Conservation (phyloP, 345 rosid genomes). For the Brassica carinata region DNA sequence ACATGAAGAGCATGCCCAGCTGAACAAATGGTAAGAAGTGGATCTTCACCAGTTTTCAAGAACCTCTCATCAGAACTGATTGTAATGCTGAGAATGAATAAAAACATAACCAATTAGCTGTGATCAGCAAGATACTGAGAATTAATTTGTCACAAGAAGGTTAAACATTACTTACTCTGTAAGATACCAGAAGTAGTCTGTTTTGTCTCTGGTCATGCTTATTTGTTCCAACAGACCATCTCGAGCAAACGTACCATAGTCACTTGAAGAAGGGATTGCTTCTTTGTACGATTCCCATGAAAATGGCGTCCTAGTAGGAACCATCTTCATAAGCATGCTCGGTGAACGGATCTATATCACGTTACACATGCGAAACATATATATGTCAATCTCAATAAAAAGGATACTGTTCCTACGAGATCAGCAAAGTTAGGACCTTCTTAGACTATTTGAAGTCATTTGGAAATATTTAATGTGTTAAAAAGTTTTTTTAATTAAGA, state of each 20-base stretch:
- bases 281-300: conserved; percentile 81
- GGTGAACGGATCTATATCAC: conserved; percentile 64
- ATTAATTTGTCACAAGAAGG: conserved; percentile 51
- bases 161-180: conserved; percentile 65
- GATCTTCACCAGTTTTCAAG: conserved; percentile 45
- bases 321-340: conserved; percentile 66
- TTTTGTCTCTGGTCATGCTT: conserved; percentile 65
- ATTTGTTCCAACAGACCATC: conserved; percentile 81
- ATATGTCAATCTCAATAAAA: conserved; percentile 37
- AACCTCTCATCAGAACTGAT: conserved; percentile 49
- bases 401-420: not conserved
- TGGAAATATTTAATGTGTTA: conserved; percentile 59
- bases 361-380: conserved; percentile 49
- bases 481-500: conserved; percentile 30
- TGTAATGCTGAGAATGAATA: conserved; percentile 28
- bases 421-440: conserved; percentile 1
- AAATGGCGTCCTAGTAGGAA: conserved; percentile 48
- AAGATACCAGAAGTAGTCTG: conserved; percentile 96
- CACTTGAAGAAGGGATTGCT: conserved; percentile 56
- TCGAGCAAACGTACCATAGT: conserved; percentile 44
- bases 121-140: conserved; percentile 69
- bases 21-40: conserved; percentile 62
- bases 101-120: conserved; percentile 52
- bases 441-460: conserved; percentile 49
- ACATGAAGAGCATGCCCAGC: conserved; percentile 79